phyloP scores from a whole-genome alignment of 1,284 basidiomycete species.

The Termitomyces sp. region DNA sequence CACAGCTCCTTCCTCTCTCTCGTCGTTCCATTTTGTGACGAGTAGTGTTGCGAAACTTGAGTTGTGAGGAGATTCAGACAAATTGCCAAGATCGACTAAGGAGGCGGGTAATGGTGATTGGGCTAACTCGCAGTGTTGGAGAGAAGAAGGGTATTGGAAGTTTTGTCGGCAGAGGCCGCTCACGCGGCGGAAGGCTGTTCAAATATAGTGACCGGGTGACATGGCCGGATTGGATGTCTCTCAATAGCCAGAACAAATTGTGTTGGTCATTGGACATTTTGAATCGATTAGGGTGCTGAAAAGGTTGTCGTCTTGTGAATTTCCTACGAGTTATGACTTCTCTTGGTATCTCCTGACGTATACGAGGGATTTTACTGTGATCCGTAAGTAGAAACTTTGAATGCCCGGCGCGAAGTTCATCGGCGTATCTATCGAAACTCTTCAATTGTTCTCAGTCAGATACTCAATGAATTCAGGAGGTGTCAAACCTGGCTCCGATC shows the following conservation, averaged over 20 bases:
- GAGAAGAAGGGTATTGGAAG: slow-evolving; percentile 25
- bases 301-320: neutral
- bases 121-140: slow-evolving; percentile 20
- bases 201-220: slow-evolving; percentile 19
- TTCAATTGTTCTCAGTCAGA: neutral
- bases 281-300: neutral
- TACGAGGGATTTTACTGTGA: neutral
- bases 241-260: slow-evolving; percentile 17
- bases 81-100: slow-evolving; percentile 13
- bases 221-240: slow-evolving; percentile 13
- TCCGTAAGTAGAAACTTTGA: neutral
- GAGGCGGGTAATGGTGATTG: slow-evolving; percentile 17
- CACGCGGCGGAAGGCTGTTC: slow-evolving; percentile 5
- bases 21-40: slow-evolving; percentile 47
- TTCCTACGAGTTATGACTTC: neutral
- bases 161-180: slow-evolving; percentile 5
- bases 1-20: slow-evolving; percentile 42
- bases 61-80: slow-evolving; percentile 21
- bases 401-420: slow-evolving; percentile 10
- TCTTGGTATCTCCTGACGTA: neutral
- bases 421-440: slow-evolving; percentile 10
- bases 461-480: neutral
- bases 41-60: slow-evolving; percentile 49
- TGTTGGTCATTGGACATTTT: neutral
- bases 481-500: slow-evolving; percentile 13